phyloP scores from a whole-genome alignment of 345 rosid genomes.

The Stellera chamaejasme region DNA sequence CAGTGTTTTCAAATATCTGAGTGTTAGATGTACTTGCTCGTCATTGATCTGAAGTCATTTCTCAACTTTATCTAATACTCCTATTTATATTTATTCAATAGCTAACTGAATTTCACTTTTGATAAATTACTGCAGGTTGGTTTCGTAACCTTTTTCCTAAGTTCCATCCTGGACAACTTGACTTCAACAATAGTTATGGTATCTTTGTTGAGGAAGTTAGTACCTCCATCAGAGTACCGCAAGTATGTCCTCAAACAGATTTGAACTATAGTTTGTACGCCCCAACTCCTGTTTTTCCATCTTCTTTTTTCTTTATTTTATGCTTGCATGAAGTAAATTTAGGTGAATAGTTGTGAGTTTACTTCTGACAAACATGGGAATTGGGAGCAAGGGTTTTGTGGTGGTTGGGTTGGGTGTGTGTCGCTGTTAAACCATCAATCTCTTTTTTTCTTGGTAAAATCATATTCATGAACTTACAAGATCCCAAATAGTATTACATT shows the following conservation, averaged over 20 bases:
- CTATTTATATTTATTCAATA: background rate
- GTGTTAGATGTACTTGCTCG: background rate
- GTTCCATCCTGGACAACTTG: constrained; percentile 86
- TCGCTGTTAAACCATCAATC: too few species aligned
- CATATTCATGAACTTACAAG: too few species aligned
- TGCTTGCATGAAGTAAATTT: too few species aligned
- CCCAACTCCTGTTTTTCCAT: too few species aligned
- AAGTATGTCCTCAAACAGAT: constrained; percentile 45
- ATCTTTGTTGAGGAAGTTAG: constrained; percentile 79
- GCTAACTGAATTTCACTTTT: constrained; percentile 14
- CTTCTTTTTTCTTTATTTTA: too few species aligned
- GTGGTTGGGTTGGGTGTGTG: too few species aligned
- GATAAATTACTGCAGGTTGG: constrained; percentile 56
- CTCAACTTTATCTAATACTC: background rate
- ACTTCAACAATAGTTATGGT: constrained; percentile 98
- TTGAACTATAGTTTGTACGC: background rate
- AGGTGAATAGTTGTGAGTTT: too few species aligned
- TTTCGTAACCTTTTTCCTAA: constrained; percentile 84
- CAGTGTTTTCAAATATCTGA: background rate
- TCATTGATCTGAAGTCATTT: background rate
- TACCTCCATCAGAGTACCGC: constrained; percentile 89
- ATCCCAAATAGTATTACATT: background rate
- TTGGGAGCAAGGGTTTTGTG: too few species aligned
- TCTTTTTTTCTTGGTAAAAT: too few species aligned
- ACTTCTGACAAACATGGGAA: too few species aligned